Percentiles rank a stretch among this genome's conserved stretches.
Conservation (phyloP, 2,329 filamentous ascomycete genomes). For the Colletotrichum sp. region DNA sequence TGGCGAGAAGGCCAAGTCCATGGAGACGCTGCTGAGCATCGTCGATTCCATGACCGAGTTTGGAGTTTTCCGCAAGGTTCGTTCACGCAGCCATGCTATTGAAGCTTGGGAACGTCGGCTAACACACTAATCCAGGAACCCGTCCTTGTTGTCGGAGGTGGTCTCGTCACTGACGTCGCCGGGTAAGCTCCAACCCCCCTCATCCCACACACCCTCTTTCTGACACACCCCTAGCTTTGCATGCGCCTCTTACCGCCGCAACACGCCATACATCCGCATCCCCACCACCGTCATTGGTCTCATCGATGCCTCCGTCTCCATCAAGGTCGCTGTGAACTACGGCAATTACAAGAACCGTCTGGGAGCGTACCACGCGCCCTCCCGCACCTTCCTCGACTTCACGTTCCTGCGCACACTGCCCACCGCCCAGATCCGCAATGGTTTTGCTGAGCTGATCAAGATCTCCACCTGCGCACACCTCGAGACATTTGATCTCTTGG, state of each 20-base stretch:
- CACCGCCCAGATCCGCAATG: slow-evolving; percentile 72
- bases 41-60: slow-evolving; percentile 79
- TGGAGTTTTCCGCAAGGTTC: slow-evolving; percentile 68
- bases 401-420: slow-evolving; percentile 73
- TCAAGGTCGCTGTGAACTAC: slow-evolving; percentile 82
- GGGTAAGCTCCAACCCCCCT: slow-evolving; percentile 50
- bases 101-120: background rate
- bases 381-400: slow-evolving; percentile 77
- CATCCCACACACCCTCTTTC: slow-evolving; percentile 20
- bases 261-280: slow-evolving; percentile 76
- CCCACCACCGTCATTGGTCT: slow-evolving; percentile 78
- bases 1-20: slow-evolving; percentile 77
- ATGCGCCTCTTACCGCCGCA: slow-evolving; percentile 74
- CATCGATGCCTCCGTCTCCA: slow-evolving; percentile 77
- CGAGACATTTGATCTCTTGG: slow-evolving; percentile 69
- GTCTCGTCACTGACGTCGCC: slow-evolving; percentile 75
- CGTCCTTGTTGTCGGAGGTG: slow-evolving; percentile 70
- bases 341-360: slow-evolving; percentile 78
- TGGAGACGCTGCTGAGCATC: slow-evolving; percentile 72
- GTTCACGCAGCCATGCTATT: background rate
- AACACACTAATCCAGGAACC: slow-evolving; percentile 52
- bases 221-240: slow-evolving; percentile 57
- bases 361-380: slow-evolving; percentile 74
- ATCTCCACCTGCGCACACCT: slow-evolving; percentile 74
- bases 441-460: slow-evolving; percentile 78